Percentiles rank a stretch among this genome's conserved stretches.
Conservation (phyloP, 768 basidiomycete genomes). For the Gelatoporia subvermispora region DNA sequence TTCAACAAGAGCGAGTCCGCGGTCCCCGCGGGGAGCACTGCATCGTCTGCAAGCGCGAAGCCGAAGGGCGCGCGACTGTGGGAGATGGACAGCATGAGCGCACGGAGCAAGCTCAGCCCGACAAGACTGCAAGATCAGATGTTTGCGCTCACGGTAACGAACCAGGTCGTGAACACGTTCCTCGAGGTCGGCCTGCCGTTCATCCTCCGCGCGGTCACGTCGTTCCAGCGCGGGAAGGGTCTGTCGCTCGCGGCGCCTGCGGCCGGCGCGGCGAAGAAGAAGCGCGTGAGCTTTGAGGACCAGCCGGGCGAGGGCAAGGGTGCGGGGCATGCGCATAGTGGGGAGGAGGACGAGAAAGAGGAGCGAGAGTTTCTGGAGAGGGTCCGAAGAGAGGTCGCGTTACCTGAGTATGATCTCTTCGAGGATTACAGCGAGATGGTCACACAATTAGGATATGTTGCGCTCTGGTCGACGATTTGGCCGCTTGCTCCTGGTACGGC, state of each 20-base stretch:
- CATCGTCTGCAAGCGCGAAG: conserved; percentile 1
- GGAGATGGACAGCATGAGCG: conserved; percentile 46
- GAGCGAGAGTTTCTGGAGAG: conserved; percentile 78
- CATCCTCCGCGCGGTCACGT: conserved; percentile 53
- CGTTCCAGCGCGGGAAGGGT: conserved; percentile 43
- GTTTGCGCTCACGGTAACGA: conserved; percentile 89
- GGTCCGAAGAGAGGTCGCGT: conserved; percentile 69
- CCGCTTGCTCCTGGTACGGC: conserved; percentile 78
- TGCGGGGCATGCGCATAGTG: neutral
- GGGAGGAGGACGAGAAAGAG: conserved; percentile 34
- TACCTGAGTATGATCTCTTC: conserved; percentile 80
- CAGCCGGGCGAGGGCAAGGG: conserved; percentile 35
- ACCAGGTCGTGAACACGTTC: conserved; percentile 76
- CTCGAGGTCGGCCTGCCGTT: conserved; percentile 80
- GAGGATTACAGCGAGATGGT: conserved; percentile 96
- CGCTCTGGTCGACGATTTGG: conserved; percentile 92
- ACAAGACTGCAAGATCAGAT: conserved; percentile 81
- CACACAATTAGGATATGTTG: conserved; percentile 90
- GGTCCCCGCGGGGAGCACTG: conserved; percentile 16
- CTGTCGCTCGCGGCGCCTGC: conserved; percentile 14
- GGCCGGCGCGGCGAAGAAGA: conserved; percentile 38
- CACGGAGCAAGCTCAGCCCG: conserved; percentile 57
- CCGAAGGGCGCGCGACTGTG: conserved; percentile 32
- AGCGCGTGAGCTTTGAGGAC: conserved; percentile 70
- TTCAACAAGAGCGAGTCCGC: conserved; percentile 10